Percentiles rank a stretch among this genome's conserved stretches.
phyloP scores from a whole-genome alignment of 306 rosid species.

The Cicer judaicum region DNA sequence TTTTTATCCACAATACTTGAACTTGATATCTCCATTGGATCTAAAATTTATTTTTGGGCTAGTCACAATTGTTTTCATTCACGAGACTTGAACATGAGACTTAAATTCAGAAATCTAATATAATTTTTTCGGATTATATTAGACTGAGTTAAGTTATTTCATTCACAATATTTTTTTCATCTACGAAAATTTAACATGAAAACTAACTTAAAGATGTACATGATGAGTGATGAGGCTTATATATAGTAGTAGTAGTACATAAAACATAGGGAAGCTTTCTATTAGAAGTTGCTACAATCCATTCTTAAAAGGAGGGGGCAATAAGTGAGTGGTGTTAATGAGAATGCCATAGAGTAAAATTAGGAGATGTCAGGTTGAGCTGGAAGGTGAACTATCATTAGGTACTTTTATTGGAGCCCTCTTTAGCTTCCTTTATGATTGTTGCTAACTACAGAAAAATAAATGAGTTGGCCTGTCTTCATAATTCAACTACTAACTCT shows the following conservation, averaged over 20 bases:
- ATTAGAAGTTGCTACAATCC: constrained; percentile 22
- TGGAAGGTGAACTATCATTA: constrained; percentile 51
- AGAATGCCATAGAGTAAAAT: constrained; percentile 29
- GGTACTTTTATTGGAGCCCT: constrained; percentile 27
- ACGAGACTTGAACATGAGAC: background rate
- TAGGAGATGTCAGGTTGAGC: constrained; percentile 43
- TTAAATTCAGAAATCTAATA: background rate
- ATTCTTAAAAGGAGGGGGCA: constrained; percentile 45
- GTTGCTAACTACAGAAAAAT: constrained; percentile 41
- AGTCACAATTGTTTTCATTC: background rate
- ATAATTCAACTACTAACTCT: constrained; percentile 44
- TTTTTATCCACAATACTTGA: background rate
- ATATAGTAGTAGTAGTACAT: background rate
- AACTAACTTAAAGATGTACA: background rate
- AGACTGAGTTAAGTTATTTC: background rate
- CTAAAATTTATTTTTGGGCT: too few species aligned
- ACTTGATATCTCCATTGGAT: background rate
- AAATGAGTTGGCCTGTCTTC: constrained; percentile 46
- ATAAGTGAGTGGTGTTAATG: constrained; percentile 35
- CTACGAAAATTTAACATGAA: too few species aligned
- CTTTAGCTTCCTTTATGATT: constrained; percentile 42
- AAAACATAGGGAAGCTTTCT: constrained; percentile 26
- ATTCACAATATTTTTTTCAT: too few species aligned
- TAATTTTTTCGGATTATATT: background rate
- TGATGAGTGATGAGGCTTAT: constrained; percentile 3